A percentile compares a stretch with the other conserved stretches of the same genome.
Conservation (phyloP, 2,329 filamentous ascomycete genomes). For the Fusarium sp. region DNA sequence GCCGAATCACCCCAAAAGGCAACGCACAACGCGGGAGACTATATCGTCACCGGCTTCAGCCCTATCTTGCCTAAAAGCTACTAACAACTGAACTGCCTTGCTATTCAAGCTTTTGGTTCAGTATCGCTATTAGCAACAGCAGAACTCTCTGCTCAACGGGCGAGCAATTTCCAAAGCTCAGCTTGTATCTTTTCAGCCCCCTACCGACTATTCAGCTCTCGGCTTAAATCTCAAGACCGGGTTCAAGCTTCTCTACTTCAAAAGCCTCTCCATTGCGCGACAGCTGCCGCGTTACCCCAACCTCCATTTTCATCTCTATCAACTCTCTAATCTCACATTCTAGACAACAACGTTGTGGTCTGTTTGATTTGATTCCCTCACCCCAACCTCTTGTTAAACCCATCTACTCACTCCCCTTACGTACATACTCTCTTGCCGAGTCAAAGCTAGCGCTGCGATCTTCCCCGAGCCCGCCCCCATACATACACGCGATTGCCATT, state of each 20-base stretch:
- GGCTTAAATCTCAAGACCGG: background rate
- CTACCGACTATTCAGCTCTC: slow-evolving; percentile 12
- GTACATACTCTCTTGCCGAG: slow-evolving; percentile 11
- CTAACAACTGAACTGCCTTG: slow-evolving; percentile 8
- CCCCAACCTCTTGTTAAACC: background rate
- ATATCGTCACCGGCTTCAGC: slow-evolving; percentile 19
- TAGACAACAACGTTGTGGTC: slow-evolving; percentile 1
- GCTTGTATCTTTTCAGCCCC: slow-evolving; percentile 14
- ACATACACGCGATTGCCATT: slow-evolving; percentile 15
- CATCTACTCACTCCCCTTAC: background rate
- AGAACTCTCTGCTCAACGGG: slow-evolving; percentile 4
- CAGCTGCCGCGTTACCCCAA: slow-evolving; percentile 18
- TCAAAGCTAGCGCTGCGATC: slow-evolving; percentile 14
- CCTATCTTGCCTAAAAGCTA: slow-evolving; percentile 10
- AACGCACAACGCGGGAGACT: slow-evolving; percentile 28
- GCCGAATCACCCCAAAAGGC: slow-evolving; percentile 41
- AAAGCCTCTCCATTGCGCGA: slow-evolving; percentile 16
- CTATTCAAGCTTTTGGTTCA: slow-evolving; percentile 7
- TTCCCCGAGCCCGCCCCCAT: slow-evolving; percentile 5
- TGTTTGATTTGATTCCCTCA: slow-evolving; percentile 2
- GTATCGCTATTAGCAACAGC: background rate
- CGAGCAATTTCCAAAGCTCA: slow-evolving; percentile 15
- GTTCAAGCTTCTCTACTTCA: slow-evolving; percentile 19
- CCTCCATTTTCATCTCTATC: slow-evolving; percentile 9
- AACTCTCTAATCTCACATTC: slow-evolving; percentile 5